These are phyloP conservation scores for Cornus controversa DNA, from an alignment of 148 eudicot genomes.

Conservation along the genomic window DNA sequence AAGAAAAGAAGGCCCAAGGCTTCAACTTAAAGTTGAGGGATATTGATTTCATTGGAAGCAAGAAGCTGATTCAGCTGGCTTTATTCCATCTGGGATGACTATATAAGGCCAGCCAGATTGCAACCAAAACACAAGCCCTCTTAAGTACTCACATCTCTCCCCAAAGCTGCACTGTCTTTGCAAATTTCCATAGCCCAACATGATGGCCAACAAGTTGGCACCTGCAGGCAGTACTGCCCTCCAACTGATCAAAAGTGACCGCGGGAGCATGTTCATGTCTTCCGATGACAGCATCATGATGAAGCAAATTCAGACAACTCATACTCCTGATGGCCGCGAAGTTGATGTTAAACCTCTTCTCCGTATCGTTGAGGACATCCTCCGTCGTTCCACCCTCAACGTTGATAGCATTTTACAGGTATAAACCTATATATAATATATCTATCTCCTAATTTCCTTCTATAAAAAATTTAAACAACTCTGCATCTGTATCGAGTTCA, in stretches of 20 bases:
- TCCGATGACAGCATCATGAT: conserved; percentile 27
- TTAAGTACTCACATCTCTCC: no score
- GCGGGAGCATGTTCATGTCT: conserved; percentile 15
- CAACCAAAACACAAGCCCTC: conserved; percentile 11
- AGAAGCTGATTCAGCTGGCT: conserved; percentile 14
- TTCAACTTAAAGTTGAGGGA: neutral
- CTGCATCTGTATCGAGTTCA: no score
- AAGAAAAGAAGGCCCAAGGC: neutral
- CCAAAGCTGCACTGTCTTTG: no score
- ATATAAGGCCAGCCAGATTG: conserved; percentile 1
- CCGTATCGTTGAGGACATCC: conserved; percentile 30
- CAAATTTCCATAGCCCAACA: no score
- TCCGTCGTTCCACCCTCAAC: conserved; percentile 13
- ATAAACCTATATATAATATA: neutral
- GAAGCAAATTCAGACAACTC: conserved; percentile 31
- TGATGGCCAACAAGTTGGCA: no score
- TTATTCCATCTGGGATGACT: neutral
- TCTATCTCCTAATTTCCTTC: no score
- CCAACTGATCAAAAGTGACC: conserved; percentile 22
- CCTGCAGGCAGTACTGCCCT: conserved; percentile 4
- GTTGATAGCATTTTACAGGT: conserved; percentile 9
- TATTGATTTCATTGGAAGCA: conserved; percentile 9
- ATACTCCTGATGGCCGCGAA: conserved; percentile 28
- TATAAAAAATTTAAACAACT: no score
- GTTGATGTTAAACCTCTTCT: conserved; percentile 25